Percentiles rank a stretch among this genome's conserved stretches.
Conservation (phyloP, 148 eudicot genomes). For the Selenicereus undatus region DNA sequence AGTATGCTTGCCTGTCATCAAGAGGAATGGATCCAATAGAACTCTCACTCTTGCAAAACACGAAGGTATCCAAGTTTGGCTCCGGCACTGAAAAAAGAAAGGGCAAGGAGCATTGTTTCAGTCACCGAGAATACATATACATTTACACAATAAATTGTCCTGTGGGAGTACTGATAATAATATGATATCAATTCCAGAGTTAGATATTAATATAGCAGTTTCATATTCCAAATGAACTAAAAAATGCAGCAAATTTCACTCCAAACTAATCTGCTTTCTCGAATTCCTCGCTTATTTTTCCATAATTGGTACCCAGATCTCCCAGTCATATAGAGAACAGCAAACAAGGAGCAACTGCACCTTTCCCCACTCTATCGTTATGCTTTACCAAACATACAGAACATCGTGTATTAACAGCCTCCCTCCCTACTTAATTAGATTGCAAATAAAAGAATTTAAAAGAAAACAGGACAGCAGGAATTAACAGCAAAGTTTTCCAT, state of each 20-base stretch:
- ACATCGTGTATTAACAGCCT: too few species aligned
- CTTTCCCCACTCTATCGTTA: too few species aligned
- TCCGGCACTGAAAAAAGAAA: conserved; percentile 50
- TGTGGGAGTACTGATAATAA: neutral
- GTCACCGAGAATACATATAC: neutral
- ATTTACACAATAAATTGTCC: neutral
- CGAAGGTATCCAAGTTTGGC: conserved; percentile 66
- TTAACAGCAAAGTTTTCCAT: too few species aligned
- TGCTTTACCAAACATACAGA: too few species aligned
- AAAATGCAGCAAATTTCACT: neutral
- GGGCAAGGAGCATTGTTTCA: neutral
- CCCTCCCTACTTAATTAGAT: too few species aligned
- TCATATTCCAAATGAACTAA: neutral
- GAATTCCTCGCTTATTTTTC: neutral
- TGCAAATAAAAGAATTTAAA: too few species aligned
- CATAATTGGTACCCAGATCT: neutral
- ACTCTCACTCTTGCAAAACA: conserved; percentile 72
- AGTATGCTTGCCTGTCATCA: conserved; percentile 58
- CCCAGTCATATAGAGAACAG: neutral
- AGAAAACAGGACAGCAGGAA: too few species aligned
- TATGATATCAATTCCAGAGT: neutral
- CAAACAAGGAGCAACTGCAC: too few species aligned
- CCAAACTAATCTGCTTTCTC: neutral
- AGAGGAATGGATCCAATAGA: conserved; percentile 79
- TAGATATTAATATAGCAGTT: neutral